phyloP scores from a whole-genome alignment of 2,329 filamentous ascomycete genomes.

The Pleoardoris graminearum region DNA sequence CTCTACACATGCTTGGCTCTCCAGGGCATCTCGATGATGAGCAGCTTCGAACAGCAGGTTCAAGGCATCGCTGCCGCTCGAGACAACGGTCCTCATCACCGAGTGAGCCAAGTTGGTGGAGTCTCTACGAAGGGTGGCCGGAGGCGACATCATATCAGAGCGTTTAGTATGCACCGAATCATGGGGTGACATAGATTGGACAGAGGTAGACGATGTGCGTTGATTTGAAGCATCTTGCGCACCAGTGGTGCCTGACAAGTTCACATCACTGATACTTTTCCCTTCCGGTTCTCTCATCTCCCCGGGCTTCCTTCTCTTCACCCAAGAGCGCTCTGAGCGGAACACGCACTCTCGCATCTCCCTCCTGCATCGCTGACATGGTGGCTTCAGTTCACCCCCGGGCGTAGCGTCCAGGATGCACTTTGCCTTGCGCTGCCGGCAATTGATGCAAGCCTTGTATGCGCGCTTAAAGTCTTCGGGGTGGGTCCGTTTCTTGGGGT shows the following conservation, averaged over 20 bases:
- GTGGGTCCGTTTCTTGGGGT: conserved; percentile 37
- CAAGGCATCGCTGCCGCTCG: conserved; percentile 58
- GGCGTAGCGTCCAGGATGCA: conserved; percentile 53
- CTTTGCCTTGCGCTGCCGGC: conserved; percentile 57
- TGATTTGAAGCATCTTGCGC: conserved; percentile 19
- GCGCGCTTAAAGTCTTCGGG: conserved; percentile 55
- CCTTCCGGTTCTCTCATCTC: conserved; percentile 30
- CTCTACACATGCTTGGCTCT: conserved; percentile 34
- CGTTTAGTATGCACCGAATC: conserved; percentile 33
- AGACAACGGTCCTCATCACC: conserved; percentile 55
- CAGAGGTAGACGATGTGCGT: conserved; percentile 26
- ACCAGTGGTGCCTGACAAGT: not conserved
- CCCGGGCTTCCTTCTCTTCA: conserved; percentile 42
- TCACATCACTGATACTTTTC: conserved; percentile 9
- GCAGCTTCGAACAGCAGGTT: conserved; percentile 59
- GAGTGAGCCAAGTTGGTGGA: conserved; percentile 45
- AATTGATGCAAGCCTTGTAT: conserved; percentile 59
- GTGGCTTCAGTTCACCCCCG: conserved; percentile 44
- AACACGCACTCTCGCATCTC: conserved; percentile 57
- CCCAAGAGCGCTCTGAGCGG: conserved; percentile 44
- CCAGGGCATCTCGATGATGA: conserved; percentile 42
- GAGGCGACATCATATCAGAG: conserved; percentile 36
- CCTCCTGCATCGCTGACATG: conserved; percentile 55
- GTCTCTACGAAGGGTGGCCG: conserved; percentile 32
- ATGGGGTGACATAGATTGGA: conserved; percentile 28